Evolutionary conservation across 169 alveolate species (phyloP).

Genomic region (Neospora caninum): DNA sequence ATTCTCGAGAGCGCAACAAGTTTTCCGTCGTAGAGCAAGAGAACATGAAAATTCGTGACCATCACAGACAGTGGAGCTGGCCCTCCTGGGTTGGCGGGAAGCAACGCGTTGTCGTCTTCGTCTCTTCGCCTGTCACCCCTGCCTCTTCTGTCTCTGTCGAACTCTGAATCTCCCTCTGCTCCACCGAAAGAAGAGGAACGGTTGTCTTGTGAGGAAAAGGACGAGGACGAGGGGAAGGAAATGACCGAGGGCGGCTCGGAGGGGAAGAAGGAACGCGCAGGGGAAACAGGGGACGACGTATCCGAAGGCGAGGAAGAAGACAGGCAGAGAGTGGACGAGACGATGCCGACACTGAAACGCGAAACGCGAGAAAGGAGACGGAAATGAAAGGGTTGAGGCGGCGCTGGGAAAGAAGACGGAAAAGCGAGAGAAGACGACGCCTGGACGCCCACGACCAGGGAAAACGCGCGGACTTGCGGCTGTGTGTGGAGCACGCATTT

Average conservation of each 20-base stretch:
- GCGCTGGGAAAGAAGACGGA: too few relatives aligned
- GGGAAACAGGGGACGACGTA: background rate
- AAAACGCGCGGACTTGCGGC: too few relatives aligned
- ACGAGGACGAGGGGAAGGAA: background rate
- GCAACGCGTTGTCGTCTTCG: background rate
- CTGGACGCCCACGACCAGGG: too few relatives aligned
- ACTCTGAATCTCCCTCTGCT: background rate
- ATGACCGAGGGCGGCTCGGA: background rate
- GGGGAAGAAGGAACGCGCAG: constrained; percentile 3
- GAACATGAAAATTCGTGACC: constrained; percentile 24
- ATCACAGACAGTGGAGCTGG: constrained; percentile 27
- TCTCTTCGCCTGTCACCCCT: constrained; percentile 19
- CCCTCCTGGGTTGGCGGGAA: constrained; percentile 5
- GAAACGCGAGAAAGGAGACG: background rate
- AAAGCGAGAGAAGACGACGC: too few relatives aligned
- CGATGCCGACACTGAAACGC: background rate
- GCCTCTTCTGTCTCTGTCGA: background rate
- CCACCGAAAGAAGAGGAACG: background rate
- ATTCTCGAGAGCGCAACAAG: constrained; percentile 40
- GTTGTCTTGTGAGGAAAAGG: background rate
- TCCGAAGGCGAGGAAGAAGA: background rate
- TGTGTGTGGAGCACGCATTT: too few relatives aligned
- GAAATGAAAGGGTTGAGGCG: background rate
- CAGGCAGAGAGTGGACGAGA: background rate
- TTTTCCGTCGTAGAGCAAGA: constrained; percentile 31